phyloP scores from a whole-genome alignment of 1,139 yeast genomes.

The Blastobotrys illinoisensis region DNA sequence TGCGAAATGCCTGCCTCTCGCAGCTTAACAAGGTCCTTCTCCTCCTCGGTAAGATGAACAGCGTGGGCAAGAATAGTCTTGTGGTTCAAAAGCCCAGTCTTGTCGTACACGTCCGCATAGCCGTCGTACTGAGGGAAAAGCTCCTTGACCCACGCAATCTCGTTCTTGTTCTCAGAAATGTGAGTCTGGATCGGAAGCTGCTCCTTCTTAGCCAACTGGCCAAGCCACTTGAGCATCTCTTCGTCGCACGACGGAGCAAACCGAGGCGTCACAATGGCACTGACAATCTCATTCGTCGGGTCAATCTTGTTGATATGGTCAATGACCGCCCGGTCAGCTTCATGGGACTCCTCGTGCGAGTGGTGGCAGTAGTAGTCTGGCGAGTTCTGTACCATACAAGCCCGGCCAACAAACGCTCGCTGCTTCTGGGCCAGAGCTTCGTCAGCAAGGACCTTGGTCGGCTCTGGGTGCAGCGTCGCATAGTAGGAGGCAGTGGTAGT shows the following conservation, averaged over 20 bases:
- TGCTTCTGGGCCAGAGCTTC: slow-evolving; percentile 65
- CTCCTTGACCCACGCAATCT: slow-evolving; percentile 67
- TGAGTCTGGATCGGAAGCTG: slow-evolving; percentile 83
- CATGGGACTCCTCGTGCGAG: slow-evolving; percentile 47
- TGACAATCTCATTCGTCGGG: slow-evolving; percentile 45
- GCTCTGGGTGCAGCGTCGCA: slow-evolving; percentile 76
- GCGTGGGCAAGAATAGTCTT: slow-evolving; percentile 88
- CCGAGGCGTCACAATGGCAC: slow-evolving; percentile 84
- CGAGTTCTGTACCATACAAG: slow-evolving; percentile 78
- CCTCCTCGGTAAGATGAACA: slow-evolving; percentile 63
- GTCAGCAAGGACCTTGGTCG: slow-evolving; percentile 73
- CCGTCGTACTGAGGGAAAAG: slow-evolving; percentile 64
- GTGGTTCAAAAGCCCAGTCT: slow-evolving; percentile 51
- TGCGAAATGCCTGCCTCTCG: slow-evolving; percentile 75
- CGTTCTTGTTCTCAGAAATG: slow-evolving; percentile 70
- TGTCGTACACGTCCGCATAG: slow-evolving; percentile 76
- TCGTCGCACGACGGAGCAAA: slow-evolving; percentile 87
- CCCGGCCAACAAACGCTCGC: slow-evolving; percentile 87
- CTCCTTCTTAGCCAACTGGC: slow-evolving; percentile 46
- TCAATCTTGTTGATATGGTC: slow-evolving; percentile 50
- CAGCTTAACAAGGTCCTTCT: slow-evolving; percentile 49
- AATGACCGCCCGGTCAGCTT: slow-evolving; percentile 54
- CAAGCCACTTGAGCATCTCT: slow-evolving; percentile 57
- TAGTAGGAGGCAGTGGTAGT: slow-evolving; percentile 91
- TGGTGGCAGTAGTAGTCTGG: slow-evolving; percentile 66